Base-by-base conservation (phyloP, 2,329 filamentous ascomycete species). In the Intubia oerlemansii region DNA sequence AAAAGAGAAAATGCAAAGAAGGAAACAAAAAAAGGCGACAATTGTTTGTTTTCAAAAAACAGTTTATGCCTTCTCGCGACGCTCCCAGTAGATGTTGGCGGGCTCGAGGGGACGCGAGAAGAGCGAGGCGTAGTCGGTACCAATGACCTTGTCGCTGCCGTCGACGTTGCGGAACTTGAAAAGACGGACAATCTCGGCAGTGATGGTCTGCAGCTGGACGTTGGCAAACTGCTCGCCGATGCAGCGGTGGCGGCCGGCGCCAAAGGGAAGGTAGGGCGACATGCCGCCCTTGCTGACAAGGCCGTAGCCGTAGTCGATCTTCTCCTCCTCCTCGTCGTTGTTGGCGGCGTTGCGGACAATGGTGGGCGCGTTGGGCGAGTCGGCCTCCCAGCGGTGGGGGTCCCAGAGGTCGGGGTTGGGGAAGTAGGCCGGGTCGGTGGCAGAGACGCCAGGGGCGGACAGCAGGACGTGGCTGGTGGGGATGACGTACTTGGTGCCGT, bases 221-320 rank as follows among this genome's bases (percentile, higher is more conserved):
- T 90, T 91, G 40, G 85, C 85, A 49, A 93, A 95, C 45, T 92
- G 81, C 60, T 95, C 85, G 39, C 85, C 85, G 45, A 95, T 93
- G 53, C 85, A 95, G 39, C 85, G 65, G 53, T 95, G 85, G 40
- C 85, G 64, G 24, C 85, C 85, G 17, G 84, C 85, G 33, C 85
- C 85, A 46, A 95, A 95, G 2, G 85, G 85, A 27, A 95, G 66
- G 49, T 93, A 95, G 1, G 85, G 84, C 29, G 78, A 90, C 34
- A 68, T 69, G 10, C 80, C 74, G 32, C 85, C 85, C 60, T 93
- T 92, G 61, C 70, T 84, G 39, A 93, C 77, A 28, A 91, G 59
- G 36, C 85, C 85, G 50, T 91, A 93, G 19, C 85, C 85, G 48
- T 93, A 93, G 48, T 93, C 85, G 35, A 85, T 66, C 54, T 80